Percentiles rank a stretch among this genome's conserved stretches.
These are phyloP conservation scores for Fagus sylvatica DNA, from an alignment of 306 rosid species.

Conservation along the genomic window DNA sequence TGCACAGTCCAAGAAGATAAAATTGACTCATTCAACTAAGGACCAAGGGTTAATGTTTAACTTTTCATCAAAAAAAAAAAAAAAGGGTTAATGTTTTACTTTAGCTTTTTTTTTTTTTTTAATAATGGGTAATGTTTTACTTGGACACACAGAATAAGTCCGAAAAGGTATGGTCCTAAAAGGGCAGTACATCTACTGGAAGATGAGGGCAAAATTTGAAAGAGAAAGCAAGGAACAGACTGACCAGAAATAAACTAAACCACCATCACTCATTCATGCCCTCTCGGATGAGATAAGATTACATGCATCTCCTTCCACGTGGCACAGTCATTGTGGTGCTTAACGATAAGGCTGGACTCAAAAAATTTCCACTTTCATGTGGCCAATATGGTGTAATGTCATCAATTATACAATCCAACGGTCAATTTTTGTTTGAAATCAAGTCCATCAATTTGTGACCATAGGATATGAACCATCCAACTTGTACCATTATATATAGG, in stretches of 20 bases:
- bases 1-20: too few species aligned
- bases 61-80: too few species aligned
- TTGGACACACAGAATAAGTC: background rate
- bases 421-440: constrained; percentile 2
- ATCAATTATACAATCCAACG: constrained; percentile 35
- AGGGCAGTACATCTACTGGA: background rate
- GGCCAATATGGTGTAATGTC: constrained; percentile 35
- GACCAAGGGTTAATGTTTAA: too few species aligned
- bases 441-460: constrained; percentile 25
- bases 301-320: constrained; percentile 38
- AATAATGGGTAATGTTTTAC: too few species aligned
- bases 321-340: constrained; percentile 45
- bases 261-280: constrained; percentile 45
- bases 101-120: too few species aligned
- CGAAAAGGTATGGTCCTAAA: constrained; percentile 25
- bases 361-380: constrained; percentile 28
- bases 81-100: too few species aligned
- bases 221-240: background rate
- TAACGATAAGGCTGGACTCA: constrained; percentile 51
- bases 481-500: constrained; percentile 37
- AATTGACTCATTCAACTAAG: too few species aligned
- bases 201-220: constrained; percentile 12
- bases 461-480: constrained; percentile 19
- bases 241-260: constrained; percentile 25
- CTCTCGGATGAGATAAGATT: constrained; percentile 45